Conservation (phyloP, 2,329 filamentous ascomycete species). For the Hymenotorrendiella dingleyae region DNA sequence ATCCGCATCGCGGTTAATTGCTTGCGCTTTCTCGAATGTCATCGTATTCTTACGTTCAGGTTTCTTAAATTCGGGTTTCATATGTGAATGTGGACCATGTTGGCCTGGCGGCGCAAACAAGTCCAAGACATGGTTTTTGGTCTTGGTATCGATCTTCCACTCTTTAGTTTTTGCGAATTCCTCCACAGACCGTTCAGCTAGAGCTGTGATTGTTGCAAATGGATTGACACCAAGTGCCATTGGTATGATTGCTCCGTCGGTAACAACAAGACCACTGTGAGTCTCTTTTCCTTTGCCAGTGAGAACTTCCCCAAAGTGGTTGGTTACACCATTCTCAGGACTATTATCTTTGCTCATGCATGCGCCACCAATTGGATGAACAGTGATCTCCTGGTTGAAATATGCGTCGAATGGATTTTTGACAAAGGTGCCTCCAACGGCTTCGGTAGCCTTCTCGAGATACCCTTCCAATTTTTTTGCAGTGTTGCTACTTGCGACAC, state of each 20-base stretch:
- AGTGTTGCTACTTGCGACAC: constrained; percentile 50
- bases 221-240: constrained; percentile 60
- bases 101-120: constrained; percentile 46
- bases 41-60: constrained; percentile 17
- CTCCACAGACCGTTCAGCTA: constrained; percentile 59
- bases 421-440: constrained; percentile 54
- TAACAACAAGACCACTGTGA: constrained; percentile 53
- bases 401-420: constrained; percentile 52
- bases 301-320: constrained; percentile 57
- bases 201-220: constrained; percentile 62
- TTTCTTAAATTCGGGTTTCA: no score
- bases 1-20: constrained; percentile 30
- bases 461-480: constrained; percentile 47
- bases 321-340: constrained; percentile 50
- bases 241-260: constrained; percentile 57
- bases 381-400: constrained; percentile 53
- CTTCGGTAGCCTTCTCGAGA: constrained; percentile 47
- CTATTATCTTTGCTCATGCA: constrained; percentile 56
- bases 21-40: constrained; percentile 37
- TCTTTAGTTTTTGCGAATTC: constrained; percentile 39
- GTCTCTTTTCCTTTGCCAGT: constrained; percentile 44
- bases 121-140: constrained; percentile 44
- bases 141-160: constrained; percentile 37
- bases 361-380: constrained; percentile 62
- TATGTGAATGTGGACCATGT: no score